Base-by-base conservation (phyloP, 805 yeast genomes). In the Schwanniomyces occidentalis region DNA sequence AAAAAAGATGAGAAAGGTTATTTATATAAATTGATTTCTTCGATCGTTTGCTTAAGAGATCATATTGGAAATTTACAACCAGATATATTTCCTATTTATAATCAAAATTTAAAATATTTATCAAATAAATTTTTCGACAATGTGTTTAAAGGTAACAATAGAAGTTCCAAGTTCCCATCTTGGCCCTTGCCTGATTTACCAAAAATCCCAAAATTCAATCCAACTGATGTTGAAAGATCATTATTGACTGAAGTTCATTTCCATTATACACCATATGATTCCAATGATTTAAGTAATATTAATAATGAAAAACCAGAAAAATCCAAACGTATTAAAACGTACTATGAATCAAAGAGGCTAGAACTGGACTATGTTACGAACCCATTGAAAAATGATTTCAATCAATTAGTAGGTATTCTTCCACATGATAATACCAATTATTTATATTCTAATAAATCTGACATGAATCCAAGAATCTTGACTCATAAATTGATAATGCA, bases 131-230 rank as follows among this genome's bases (percentile, higher is more conserved):
- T 90, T 80, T 64, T 87, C 21, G 68, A 68, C 25, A 61, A 74
- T 10, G 48, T 59, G 3, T 52, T 58, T 34, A 40, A 40, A 16
- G 30, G 41, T 7, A 40, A 41, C 14, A 12, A 27, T 14, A 35
- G 44, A 16, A 17, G 40, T 8, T 28, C 15, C 7, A 30, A 28
- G 14, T 60, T 51, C 30, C 69, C 71, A 3, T 66, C 74, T 5
- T 89, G 95, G 95, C 91, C 90, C 3, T 62, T 89, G 27, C 93
- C 95, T 0, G 86, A 83, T 30, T 63, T 85, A 42, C 74, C 87
- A 2, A 53, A 68, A 2, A 76, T 88, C 4, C 79, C 82, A 2
- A 67, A 69, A 25, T 88, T 77, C 49, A 73, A 74, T 3, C 72
- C 90, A 1, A 65, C 67, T 43, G 96, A 89, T 55, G 95, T 89